Percentiles rank a stretch among this genome's conserved stretches.
Conservation (phyloP, 495 filamentous ascomycete genomes). For the Neurospora tetraspora region DNA sequence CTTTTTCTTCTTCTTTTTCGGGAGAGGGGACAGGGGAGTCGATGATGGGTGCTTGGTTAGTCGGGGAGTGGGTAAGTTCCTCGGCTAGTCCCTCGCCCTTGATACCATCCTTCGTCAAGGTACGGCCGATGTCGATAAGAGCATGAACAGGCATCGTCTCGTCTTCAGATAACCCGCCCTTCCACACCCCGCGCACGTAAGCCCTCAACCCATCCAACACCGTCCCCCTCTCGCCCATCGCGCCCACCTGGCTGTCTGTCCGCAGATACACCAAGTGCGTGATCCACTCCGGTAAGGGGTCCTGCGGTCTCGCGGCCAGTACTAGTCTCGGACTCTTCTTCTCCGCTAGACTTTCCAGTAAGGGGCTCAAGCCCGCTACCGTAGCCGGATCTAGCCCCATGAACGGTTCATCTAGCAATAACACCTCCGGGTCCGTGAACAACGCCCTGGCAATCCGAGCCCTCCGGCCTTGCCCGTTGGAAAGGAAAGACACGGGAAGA, state of each 20-base stretch:
- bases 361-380: slow-evolving; percentile 51
- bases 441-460: slow-evolving; percentile 82
- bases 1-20: slow-evolving; percentile 21
- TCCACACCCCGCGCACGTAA: slow-evolving; percentile 32
- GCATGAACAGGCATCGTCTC: slow-evolving; percentile 31
- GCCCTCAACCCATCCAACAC: slow-evolving; percentile 39
- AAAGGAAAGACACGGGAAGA: slow-evolving; percentile 77
- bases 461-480: slow-evolving; percentile 84
- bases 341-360: slow-evolving; percentile 56
- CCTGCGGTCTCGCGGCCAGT: slow-evolving; percentile 71
- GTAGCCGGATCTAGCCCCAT: slow-evolving; percentile 92
- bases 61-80: not conserved
- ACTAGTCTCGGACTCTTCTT: slow-evolving; percentile 59
- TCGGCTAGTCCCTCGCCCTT: slow-evolving; percentile 24
- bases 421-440: slow-evolving; percentile 63
- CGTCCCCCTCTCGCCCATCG: slow-evolving; percentile 44
- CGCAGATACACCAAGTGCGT: slow-evolving; percentile 66
- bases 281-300: slow-evolving; percentile 80
- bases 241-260: slow-evolving; percentile 45
- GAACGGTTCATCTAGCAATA: slow-evolving; percentile 90
- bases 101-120: slow-evolving; percentile 36
- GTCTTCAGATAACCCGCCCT: slow-evolving; percentile 22
- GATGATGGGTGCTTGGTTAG: not conserved
- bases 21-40: not conserved
- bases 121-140: slow-evolving; percentile 40